Conservation (phyloP, 129 eudicot genomes). For the Oenanthe sinensis region DNA sequence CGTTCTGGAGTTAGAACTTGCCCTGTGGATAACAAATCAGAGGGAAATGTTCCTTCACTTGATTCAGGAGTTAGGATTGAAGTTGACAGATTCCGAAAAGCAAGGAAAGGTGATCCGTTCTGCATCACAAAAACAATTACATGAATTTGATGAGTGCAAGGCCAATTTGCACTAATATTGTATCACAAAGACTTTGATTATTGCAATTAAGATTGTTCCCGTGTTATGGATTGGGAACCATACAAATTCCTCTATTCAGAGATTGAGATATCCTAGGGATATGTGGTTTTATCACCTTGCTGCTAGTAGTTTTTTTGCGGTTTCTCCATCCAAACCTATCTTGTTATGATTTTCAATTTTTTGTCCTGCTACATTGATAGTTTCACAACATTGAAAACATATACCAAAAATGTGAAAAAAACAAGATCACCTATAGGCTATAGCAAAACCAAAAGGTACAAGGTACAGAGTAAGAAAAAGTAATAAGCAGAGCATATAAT, state of each 20-base stretch:
- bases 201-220: no score
- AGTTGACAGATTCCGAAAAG: conserved; percentile 44
- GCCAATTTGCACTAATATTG: background rate
- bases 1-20: conserved; percentile 43
- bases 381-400: background rate
- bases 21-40: conserved; percentile 51
- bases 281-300: background rate
- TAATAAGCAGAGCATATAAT: no score
- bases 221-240: background rate
- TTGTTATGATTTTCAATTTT: background rate
- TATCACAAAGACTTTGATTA: background rate
- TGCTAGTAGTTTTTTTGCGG: background rate
- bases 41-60: conserved; percentile 53
- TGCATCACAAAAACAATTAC: conserved; percentile 16
- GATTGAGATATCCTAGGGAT: background rate
- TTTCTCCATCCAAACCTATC: background rate
- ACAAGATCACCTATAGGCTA: no score
- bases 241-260: background rate
- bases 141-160: background rate
- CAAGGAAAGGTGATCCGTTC: conserved; percentile 23
- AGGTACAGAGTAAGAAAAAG: no score
- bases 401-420: background rate
- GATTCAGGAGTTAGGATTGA: conserved; percentile 37
- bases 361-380: background rate
- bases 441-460: no score